phyloP scores from a whole-genome alignment of 192 early-diverging fungal genomes.

The Powellomyces hirtus region DNA sequence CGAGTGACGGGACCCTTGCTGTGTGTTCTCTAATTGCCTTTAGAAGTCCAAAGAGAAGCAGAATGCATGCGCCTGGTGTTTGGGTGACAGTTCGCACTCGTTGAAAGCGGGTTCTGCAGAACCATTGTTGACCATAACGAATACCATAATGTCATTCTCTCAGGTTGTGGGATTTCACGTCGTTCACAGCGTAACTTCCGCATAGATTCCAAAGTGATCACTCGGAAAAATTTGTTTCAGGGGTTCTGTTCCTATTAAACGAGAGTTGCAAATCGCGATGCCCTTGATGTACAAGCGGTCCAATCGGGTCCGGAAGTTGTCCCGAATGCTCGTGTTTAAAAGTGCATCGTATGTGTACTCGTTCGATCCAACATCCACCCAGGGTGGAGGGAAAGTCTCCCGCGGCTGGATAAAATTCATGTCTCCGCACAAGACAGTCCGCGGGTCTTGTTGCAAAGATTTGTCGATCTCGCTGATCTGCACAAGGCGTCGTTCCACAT shows the following conservation, averaged over 20 bases:
- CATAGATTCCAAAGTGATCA: conserved; percentile 11
- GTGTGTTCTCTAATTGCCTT: too few species aligned
- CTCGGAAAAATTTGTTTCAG: background rate
- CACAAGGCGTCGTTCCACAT: background rate
- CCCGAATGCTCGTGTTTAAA: conserved; percentile 8
- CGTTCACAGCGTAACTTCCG: conserved; percentile 1
- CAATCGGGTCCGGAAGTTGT: conserved; percentile 1
- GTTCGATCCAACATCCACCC: conserved; percentile 3
- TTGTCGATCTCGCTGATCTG: conserved; percentile 1
- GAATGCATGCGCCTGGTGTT: too few species aligned
- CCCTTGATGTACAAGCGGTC: background rate
- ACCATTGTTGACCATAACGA: too few species aligned
- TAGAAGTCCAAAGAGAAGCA: too few species aligned
- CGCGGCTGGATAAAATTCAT: conserved; percentile 2
- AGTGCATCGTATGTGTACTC: conserved; percentile 10
- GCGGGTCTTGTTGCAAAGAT: background rate
- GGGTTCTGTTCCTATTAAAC: conserved; percentile 7
- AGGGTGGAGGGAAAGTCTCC: conserved; percentile 1
- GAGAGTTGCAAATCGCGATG: background rate
- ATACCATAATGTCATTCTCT: too few species aligned
- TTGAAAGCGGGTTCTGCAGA: too few species aligned
- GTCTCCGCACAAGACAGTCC: background rate
- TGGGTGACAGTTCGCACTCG: too few species aligned
- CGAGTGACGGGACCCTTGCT: too few species aligned
- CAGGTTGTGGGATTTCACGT: too few species aligned